phyloP scores from a whole-genome alignment of 1,284 basidiomycete genomes.

The Ustilago shanxiensis region DNA sequence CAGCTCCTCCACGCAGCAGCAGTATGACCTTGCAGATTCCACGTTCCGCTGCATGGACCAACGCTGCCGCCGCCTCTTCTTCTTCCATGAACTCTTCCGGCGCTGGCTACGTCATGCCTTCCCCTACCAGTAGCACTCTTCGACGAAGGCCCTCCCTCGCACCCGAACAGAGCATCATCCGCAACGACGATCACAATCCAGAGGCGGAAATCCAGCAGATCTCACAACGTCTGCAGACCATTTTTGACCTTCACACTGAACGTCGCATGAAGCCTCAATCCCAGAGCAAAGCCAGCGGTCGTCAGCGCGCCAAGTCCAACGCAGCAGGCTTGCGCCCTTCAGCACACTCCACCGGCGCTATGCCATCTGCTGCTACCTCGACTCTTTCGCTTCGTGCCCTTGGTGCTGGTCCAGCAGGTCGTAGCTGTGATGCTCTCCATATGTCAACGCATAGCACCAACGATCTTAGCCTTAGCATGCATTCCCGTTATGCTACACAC shows the following conservation, averaged over 20 bases:
- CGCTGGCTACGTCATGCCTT: neutral
- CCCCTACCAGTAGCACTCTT: constrained; percentile 13
- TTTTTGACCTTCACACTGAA: constrained; percentile 62
- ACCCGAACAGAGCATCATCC: constrained; percentile 49
- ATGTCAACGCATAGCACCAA: constrained; percentile 11
- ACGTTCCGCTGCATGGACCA: constrained; percentile 24
- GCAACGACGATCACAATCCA: constrained; percentile 45
- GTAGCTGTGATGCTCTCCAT: constrained; percentile 47
- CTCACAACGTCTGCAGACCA: constrained; percentile 50
- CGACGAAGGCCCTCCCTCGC: constrained; percentile 35
- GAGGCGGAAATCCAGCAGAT: constrained; percentile 40
- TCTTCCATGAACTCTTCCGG: constrained; percentile 6
- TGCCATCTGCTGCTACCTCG: constrained; percentile 32
- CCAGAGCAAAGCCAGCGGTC: constrained; percentile 2
- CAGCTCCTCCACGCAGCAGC: constrained; percentile 8
- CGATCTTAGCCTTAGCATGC: constrained; percentile 19
- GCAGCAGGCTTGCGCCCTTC: constrained; percentile 34
- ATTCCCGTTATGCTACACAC: constrained; percentile 24
- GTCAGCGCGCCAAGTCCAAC: constrained; percentile 16
- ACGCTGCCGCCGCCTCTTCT: neutral
- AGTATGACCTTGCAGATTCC: constrained; percentile 33
- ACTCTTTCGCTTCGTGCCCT: constrained; percentile 31
- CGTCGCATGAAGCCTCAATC: constrained; percentile 56
- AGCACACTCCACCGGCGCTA: constrained; percentile 36
- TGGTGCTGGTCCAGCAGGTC: constrained; percentile 36